Base-by-base conservation (phyloP, 2,329 filamentous ascomycete species). In the Plenodomus tracheiphilus region DNA sequence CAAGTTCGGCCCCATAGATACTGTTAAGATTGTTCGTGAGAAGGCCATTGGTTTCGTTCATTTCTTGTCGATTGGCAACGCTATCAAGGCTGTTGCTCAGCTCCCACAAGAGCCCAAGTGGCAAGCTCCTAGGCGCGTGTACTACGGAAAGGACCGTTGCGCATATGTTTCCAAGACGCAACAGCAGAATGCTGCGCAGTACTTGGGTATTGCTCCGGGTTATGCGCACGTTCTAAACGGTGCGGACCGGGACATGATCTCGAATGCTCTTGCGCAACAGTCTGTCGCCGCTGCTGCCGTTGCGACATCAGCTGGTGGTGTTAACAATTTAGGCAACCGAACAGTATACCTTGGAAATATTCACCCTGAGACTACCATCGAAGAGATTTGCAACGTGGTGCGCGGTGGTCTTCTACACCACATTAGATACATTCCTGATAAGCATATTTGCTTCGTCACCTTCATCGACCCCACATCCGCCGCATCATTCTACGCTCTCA, bases 401-500 rank as follows among this genome's bases (percentile, higher is more conserved):
- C 86, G 94, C 58, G 94, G 94, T 50, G 94, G 94, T 64, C 83
- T 99, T 58, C 81, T 99, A 64, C 94, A 99, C 74, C 94, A 99
- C 74, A 96, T 99, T 73, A 91, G 94, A 62, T 99, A 97, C 76
- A 99, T 99, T 64, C 94, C 94, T 6, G 94, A 99, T 79, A 99
- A 99, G 84, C 94, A 99, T 77, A 99, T 99, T 63, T 99, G 94
- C 81, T 99, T 99, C 70, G 94, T 99, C 48, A 99, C 94, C 1
- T 99, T 99, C 76, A 97, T 99, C 73, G 94, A 99, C 69, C 94
- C 94, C 8, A 99, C 94, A 19, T 95, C 94, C 3, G 94, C 94
- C 19, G 94, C 94, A 35, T 97, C 93, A 1, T 99, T 99, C 79
- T 99, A 97, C 66, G 94, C 94, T 36, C 79, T 99, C 51, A 97